Evolutionary conservation across 257 asterid genomes (phyloP), one percentile per base, ranked within the genome.

Genomic region (Gentiana dahurica): DNA sequence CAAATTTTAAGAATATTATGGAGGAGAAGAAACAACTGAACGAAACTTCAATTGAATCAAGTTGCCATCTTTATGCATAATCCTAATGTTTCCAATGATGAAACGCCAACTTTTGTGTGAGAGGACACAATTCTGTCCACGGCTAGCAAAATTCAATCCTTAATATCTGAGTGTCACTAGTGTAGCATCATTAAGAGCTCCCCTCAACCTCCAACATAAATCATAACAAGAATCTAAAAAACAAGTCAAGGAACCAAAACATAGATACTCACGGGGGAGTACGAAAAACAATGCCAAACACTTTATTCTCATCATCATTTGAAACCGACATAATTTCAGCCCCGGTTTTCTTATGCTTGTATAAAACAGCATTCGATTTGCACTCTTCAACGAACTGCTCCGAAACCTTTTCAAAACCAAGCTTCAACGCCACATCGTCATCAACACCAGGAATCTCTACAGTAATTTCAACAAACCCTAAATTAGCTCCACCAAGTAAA

Each of bases 291-390:
- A 92, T 81, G 65, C 99, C 99, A 24, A 92, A 92, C 45, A 85
- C 94, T 69, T 92, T 92, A 67, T 92, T 92, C 89, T 92, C 99
- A 12, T 92, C 99, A 5, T 92, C 97, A 59, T 88, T 92, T 12
- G 86, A 81, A 35, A 92, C 86, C 0, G 99, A 88, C 95, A 92
- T 92, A 58, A 92, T 72, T 76, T 92, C 94, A 2, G 99, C 91
- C 6, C 95, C 99, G 3, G 97, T 92, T 80, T 92, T 88, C 73
- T 83, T 88, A 68, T 92, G 99, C 80, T 92, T 92, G 64, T 88
- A 88, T 76, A 88, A 62, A 62, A 85, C 85, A 58, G 94, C 99
- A 73, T 74, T 75, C 15, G 99, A 92, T 51, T 92, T 92, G 63
- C 95, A 92, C 83, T 92, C 99, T 49, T 86, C 97, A 45, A 92